phyloP scores from a whole-genome alignment of 2,329 filamentous ascomycete species.

The Aspergillus calidoustus region DNA sequence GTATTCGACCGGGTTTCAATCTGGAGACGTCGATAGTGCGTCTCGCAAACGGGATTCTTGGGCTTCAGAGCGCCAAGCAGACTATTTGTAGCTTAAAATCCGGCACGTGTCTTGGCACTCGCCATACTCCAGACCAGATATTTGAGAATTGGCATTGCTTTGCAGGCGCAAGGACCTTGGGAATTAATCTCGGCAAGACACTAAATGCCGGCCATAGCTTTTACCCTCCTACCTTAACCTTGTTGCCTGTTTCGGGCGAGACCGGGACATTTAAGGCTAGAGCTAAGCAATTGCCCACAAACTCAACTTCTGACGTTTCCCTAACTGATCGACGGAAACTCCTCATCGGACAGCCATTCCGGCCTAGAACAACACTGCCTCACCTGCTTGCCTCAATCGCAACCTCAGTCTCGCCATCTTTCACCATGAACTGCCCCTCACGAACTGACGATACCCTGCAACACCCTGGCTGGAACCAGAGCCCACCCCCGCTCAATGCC shows the following conservation, averaged over 20 bases:
- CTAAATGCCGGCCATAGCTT: neutral
- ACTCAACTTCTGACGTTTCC: slow-evolving; percentile 3
- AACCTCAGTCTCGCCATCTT: neutral
- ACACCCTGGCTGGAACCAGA: slow-evolving; percentile 65
- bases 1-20: slow-evolving; percentile 49
- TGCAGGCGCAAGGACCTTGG: neutral
- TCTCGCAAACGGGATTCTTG: neutral
- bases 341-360: neutral
- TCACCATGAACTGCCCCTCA: slow-evolving; percentile 67
- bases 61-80: slow-evolving; percentile 4
- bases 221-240: neutral
- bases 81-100: slow-evolving; percentile 13
- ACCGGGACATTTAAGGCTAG: slow-evolving; percentile 3
- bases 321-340: neutral
- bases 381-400: too few relatives aligned
- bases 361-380: neutral
- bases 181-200: neutral
- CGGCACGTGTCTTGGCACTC: slow-evolving; percentile 5
- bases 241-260: slow-evolving; percentile 1
- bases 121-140: neutral
- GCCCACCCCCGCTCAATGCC: slow-evolving; percentile 59
- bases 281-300: neutral
- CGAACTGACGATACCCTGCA: slow-evolving; percentile 60
- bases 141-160: neutral
- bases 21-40: slow-evolving; percentile 42